phyloP scores from a whole-genome alignment of 345 rosid species.

The Eucalyptus cloeziana region DNA sequence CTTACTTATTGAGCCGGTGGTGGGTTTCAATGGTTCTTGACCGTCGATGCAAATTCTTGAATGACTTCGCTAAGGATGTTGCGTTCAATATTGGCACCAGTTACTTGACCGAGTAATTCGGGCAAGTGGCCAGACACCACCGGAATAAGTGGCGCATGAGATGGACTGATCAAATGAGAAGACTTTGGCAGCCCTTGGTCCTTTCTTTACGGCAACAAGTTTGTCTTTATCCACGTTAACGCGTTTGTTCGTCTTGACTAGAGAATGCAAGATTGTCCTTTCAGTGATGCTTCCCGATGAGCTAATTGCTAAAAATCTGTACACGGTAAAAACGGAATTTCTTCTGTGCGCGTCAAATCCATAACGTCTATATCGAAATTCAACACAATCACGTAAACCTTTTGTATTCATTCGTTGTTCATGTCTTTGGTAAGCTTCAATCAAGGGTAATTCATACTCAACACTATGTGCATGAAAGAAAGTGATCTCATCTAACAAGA shows the following conservation, averaged over 20 bases:
- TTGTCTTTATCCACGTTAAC: not conserved
- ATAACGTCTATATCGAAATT: accelerated
- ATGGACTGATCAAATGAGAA: not conserved
- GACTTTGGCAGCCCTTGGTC: not conserved
- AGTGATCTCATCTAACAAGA: not conserved
- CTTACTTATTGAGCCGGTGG: too few relatives aligned
- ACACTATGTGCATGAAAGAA: not conserved
- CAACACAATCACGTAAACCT: not conserved
- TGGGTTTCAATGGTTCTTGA: too few relatives aligned
- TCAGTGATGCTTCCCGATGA: not conserved
- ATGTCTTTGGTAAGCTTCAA: not conserved
- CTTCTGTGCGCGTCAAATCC: not conserved
- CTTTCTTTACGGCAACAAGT: too few relatives aligned
- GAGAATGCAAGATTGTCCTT: not conserved
- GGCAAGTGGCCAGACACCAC: not conserved
- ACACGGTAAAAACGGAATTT: too few relatives aligned
- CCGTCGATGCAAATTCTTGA: not conserved
- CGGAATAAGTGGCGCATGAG: not conserved
- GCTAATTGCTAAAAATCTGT: not conserved
- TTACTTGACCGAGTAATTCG: not conserved
- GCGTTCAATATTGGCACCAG: not conserved
- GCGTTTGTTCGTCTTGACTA: not conserved
- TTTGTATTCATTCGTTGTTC: too few relatives aligned
- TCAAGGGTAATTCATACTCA: not conserved
- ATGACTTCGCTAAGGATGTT: not conserved